Base-by-base conservation (phyloP, 345 rosid genomes). In the Citrus unshiu region DNA sequence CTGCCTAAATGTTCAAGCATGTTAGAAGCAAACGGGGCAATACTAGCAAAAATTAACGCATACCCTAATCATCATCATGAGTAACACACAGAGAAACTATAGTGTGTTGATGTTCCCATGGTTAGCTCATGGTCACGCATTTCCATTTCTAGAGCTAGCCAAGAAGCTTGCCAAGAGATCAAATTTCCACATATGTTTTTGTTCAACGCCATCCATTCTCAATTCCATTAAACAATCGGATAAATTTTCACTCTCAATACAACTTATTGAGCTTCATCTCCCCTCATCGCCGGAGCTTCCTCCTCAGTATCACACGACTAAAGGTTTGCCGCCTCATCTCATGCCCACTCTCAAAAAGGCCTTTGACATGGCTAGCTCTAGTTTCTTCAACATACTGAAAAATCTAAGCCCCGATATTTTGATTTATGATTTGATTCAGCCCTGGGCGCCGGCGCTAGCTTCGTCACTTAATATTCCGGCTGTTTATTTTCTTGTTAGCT, bases 81-180 rank as follows among this genome's bases (percentile, higher is more conserved):
- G 40, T 51, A 1, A 21, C 22, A 27, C 18, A 40, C 46, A 25
- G 49, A 69, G 58, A 9, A 81, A 70, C 1, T 67, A 57, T 0
- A 83, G 84, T 3, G 60, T 87, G 49, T 63, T 85, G 73, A 81
- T 89, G 88, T 64, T 87, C 2, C 87, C 90, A 84, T 87, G 90
- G 88, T 70, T 89, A 27, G 92, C 88, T 66, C 80, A 86, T 30
- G 87, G 92, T 25, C 90, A 87, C 78, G 81, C 78, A 18, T 73
- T 82, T 16, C 87, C 92, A 13, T 87, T 77, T 77, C 66, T 86
- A 9, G 87, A 86, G 78, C 85, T 87, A 4, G 85, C 83, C 34
- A 87, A 86, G 74, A 76, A 74, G 61, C 87, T 87, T 34, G 14
- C 84, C 2, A 19, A 62, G 29, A 70, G 84, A 54, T 43, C 51